Percentiles rank a stretch among this genome's conserved stretches.
Evolutionary conservation across 2,329 filamentous ascomycete species (phyloP).

Genomic region (Fusarium cicatricum): DNA sequence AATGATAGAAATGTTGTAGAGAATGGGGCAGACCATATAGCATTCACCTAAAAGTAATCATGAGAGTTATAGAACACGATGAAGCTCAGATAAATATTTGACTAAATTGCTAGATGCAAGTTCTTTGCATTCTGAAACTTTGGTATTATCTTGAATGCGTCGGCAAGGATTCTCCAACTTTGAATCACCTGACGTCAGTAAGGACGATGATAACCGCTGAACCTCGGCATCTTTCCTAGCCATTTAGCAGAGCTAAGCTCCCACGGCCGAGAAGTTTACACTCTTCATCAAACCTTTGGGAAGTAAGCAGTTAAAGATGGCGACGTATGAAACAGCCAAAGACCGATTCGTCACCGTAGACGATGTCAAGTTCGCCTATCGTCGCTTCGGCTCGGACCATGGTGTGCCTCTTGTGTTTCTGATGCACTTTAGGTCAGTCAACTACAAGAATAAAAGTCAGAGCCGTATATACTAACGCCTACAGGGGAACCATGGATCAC

Average conservation of each 20-base stretch:
- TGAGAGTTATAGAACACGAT: too few species aligned
- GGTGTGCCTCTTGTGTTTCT: constrained; percentile 46
- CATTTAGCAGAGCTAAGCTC: too few species aligned
- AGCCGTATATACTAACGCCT: not conserved
- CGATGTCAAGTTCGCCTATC: constrained; percentile 45
- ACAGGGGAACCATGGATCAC: constrained; percentile 50
- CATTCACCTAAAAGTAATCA: too few species aligned
- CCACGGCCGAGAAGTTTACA: too few species aligned
- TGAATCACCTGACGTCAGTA: constrained; percentile 20
- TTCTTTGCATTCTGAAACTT: too few species aligned
- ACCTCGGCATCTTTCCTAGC: constrained; percentile 23
- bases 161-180: not conserved
- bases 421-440: constrained; percentile 45
- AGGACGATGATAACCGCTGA: constrained; percentile 16
- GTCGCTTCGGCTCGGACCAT: constrained; percentile 40
- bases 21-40: too few species aligned
- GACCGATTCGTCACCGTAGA: constrained; percentile 44
- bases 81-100: too few species aligned
- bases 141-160: not conserved
- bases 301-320: constrained; percentile 31
- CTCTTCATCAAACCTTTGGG: too few species aligned
- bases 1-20: too few species aligned
- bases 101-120: too few species aligned
- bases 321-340: constrained; percentile 42
- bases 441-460: not conserved